phyloP scores from a whole-genome alignment of 2,329 filamentous ascomycete genomes.

The Microsporum audouinii region DNA sequence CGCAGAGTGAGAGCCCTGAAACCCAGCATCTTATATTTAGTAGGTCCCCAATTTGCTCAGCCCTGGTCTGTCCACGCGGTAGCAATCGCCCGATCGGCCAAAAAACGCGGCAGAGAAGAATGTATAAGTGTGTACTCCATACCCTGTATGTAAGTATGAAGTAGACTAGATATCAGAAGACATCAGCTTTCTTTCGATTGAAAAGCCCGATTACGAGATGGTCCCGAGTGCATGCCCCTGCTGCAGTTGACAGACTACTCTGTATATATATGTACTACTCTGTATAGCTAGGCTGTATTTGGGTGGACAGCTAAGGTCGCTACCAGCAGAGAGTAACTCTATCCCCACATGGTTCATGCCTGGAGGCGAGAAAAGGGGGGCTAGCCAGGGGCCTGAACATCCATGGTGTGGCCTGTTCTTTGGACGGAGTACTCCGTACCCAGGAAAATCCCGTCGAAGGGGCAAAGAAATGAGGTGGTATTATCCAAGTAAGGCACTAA shows the following conservation, averaged over 20 bases:
- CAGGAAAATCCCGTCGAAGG: neutral
- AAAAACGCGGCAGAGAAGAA: neutral
- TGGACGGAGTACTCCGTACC: neutral
- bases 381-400: slow-evolving; percentile 3
- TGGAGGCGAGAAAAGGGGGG: neutral
- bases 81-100: neutral
- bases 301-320: neutral
- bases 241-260: neutral
- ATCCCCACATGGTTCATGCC: slow-evolving; percentile 1
- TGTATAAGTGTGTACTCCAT: neutral
- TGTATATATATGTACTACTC: neutral
- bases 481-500: neutral
- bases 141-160: neutral
- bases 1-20: neutral
- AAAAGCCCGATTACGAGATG: neutral
- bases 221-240: neutral
- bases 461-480: neutral
- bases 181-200: neutral
- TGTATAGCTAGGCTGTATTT: neutral
- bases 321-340: neutral
- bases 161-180: neutral
- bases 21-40: neutral
- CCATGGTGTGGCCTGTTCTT: neutral
- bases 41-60: neutral
- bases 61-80: neutral